Base-by-base conservation (phyloP, 495 filamentous ascomycete species). In the Letharia lupina region DNA sequence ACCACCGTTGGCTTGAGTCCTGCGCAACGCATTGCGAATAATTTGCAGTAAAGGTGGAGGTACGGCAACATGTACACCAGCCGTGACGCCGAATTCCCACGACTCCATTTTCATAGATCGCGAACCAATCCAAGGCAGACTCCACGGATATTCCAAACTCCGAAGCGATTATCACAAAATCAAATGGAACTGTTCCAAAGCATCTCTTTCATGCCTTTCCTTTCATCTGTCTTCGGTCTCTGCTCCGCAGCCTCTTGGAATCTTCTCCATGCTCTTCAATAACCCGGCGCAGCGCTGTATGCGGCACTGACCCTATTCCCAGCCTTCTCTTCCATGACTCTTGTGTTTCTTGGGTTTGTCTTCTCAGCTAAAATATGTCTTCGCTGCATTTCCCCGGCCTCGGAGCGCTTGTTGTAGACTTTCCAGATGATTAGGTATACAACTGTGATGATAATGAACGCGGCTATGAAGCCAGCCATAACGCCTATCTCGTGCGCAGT, bases 401-500 rank as follows among this genome's bases (percentile, higher is more conserved):
- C 61, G 47, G 44, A 41, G 45, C 56, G 61, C 47, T 58, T 67
- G 61, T 67, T 67, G 60, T 48, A 35, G 48, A 67, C 31, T 11
- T 71, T 67, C 79, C 80, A 81, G 50, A 78, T 40, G 28, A 73
- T 65, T 50, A 56, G 18, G 15, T 82, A 82, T 10, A 75, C 66
- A 0, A 54, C 75, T 64, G 79, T 77, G 13, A 76, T 75, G 20
- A 78, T 69, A 45, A 77, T 37, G 65, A 73, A 79, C 1, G 74
- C 73, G 40, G 66, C 67, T 7, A 78, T 67, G 64, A 82, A 80
- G 41, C 72, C 79, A 65, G 79, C 75, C 61, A 80, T 73, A 39
- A 79, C 74, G 41, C 79, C 79, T 4, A 81, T 69, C 66, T 81
- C 79, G 42, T 74, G 73, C n/a, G n/a, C 67, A 5, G 63, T 66